Evolutionary conservation across 306 rosid genomes (phyloP).

Genomic region (Prunus armeniaca): DNA sequence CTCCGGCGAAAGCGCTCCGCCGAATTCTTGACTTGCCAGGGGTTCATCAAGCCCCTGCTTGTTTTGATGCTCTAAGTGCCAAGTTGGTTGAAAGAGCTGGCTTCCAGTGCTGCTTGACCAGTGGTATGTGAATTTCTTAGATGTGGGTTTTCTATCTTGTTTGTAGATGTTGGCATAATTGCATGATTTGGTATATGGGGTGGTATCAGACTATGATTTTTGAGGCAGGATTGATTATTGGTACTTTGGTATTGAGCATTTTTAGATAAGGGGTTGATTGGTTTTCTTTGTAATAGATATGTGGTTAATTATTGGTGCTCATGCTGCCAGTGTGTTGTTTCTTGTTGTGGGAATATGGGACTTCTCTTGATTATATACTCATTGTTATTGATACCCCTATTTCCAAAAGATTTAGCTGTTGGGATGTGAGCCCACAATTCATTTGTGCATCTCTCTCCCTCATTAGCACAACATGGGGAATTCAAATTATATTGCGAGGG

Average conservation of each 20-base stretch:
- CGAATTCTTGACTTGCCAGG: slow-evolving; percentile 54
- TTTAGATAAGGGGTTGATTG: neutral
- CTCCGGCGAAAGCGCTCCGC: slow-evolving; percentile 58
- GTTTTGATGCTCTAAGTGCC: slow-evolving; percentile 86
- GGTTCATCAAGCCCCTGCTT: slow-evolving; percentile 79
- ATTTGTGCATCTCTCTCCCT: neutral
- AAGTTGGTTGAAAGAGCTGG: slow-evolving; percentile 74
- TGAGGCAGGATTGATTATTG: neutral
- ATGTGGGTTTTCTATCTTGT: neutral
- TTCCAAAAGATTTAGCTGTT: neutral
- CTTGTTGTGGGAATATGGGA: neutral
- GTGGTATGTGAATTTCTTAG: slow-evolving; percentile 39
- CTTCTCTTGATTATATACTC: neutral
- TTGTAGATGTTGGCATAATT: neutral
- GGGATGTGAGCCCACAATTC: neutral
- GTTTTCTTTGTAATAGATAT: neutral
- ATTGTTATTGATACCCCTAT: neutral
- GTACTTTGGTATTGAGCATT: neutral
- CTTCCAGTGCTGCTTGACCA: slow-evolving; percentile 67
- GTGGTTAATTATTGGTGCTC: too few relatives aligned
- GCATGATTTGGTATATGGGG: neutral
- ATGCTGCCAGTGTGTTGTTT: too few relatives aligned
- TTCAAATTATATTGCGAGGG: neutral
- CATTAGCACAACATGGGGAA: neutral
- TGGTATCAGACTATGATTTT: neutral